Percentiles rank a stretch among this genome's conserved stretches.
Conservation (phyloP, 139 green algal species). For the Closterium sp. region DNA sequence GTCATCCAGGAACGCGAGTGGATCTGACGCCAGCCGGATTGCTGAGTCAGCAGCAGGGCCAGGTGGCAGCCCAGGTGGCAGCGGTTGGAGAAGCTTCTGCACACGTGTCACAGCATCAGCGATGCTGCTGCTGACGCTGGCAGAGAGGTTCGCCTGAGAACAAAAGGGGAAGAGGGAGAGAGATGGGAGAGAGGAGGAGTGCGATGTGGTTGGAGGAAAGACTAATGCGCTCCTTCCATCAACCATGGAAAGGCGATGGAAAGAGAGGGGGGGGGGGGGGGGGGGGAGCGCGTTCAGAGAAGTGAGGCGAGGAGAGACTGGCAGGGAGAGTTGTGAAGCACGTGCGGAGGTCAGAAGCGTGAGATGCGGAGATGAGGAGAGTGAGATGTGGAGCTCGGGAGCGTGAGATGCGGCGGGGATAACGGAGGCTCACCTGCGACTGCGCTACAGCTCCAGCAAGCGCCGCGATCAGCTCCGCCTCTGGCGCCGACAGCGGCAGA, state of each 20-base stretch:
- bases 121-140: too few species aligned
- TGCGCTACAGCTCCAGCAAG: too few species aligned
- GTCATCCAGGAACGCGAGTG: conserved; percentile 65
- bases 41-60: conserved; percentile 69
- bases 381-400: not conserved
- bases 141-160: not conserved
- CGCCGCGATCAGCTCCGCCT: not conserved
- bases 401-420: not conserved
- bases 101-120: not conserved
- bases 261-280: too few species aligned
- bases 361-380: not conserved
- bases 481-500: not conserved
- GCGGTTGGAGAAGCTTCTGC: conserved; percentile 11
- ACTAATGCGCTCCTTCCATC: not conserved
- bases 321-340: too few species aligned
- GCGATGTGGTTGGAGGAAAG: not conserved
- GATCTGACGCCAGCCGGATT: conserved; percentile 62
- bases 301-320: too few species aligned
- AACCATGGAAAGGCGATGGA: not conserved
- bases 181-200: too few species aligned
- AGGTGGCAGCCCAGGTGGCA: conserved; percentile 42
- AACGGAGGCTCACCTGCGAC: not conserved
- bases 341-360: too few species aligned
- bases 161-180: too few species aligned
- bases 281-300: too few species aligned